phyloP scores from a whole-genome alignment of 805 yeast genomes.

The Yamadazyma endophytica region DNA sequence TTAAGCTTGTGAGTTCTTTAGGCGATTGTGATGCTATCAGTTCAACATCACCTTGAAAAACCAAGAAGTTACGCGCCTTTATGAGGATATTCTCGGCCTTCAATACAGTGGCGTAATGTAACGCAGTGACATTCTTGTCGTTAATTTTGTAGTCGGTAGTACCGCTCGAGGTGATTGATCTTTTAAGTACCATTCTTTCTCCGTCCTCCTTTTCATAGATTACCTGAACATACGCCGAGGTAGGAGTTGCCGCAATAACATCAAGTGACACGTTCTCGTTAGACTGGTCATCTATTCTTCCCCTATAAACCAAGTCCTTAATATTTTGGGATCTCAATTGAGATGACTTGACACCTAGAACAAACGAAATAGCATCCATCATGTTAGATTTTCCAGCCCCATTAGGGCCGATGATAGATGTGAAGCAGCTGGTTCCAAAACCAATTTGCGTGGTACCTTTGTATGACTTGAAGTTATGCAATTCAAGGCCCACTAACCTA shows the following conservation, averaged over 20 bases:
- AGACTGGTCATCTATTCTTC: constrained; percentile 24
- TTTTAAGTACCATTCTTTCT: constrained; percentile 53
- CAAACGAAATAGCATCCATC: constrained; percentile 97
- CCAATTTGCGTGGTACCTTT: constrained; percentile 72
- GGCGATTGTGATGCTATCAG: constrained; percentile 87
- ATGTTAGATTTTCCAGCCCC: constrained; percentile 97
- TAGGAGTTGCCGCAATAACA: constrained; percentile 5
- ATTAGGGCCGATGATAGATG: constrained; percentile 96
- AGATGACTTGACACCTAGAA: constrained; percentile 73
- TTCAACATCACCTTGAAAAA: constrained; percentile 96
- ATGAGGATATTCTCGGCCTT: constrained; percentile 78
- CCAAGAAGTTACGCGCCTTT: constrained; percentile 87
- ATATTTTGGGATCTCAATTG: constrained; percentile 73
- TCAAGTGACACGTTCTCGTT: constrained; percentile 21
- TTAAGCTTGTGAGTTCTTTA: constrained; percentile 60
- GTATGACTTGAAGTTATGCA: constrained; percentile 89
- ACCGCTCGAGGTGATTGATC: constrained; percentile 58
- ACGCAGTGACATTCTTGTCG: constrained; percentile 53
- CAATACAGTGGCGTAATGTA: constrained; percentile 61
- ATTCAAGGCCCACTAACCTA: constrained; percentile 69
- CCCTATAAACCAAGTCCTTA: constrained; percentile 79
- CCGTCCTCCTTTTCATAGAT: constrained; percentile 64
- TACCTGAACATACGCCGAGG: constrained; percentile 71
- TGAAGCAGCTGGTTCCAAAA: constrained; percentile 78
- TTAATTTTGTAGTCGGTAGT: constrained; percentile 66